phyloP scores from a whole-genome alignment of 2,329 filamentous ascomycete genomes.

The Metarhizium anisopliae region DNA sequence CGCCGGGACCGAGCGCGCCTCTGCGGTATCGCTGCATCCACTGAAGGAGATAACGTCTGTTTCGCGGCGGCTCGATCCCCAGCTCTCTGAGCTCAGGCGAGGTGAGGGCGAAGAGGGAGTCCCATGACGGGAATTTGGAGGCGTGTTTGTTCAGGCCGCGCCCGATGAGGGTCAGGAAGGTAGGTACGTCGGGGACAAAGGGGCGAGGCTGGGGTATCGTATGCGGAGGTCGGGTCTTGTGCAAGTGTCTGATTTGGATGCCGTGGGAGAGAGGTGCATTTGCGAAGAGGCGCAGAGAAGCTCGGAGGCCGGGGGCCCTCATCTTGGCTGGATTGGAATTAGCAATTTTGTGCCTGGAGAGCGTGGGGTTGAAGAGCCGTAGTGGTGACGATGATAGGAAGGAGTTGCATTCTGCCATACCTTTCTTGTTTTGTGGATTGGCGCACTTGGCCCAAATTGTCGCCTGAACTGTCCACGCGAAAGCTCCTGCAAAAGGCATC shows the following conservation, averaged over 20 bases:
- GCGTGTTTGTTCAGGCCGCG: constrained; percentile 75
- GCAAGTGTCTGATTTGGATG: constrained; percentile 33
- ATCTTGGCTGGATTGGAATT: constrained; percentile 13
- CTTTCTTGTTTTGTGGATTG: neutral
- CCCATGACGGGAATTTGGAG: constrained; percentile 84
- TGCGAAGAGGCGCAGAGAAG: constrained; percentile 22
- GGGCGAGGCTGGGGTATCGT: constrained; percentile 63
- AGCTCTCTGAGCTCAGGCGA: constrained; percentile 71
- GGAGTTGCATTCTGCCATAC: neutral
- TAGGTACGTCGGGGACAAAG: constrained; percentile 74
- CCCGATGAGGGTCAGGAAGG: constrained; percentile 86
- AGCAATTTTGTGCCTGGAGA: neutral
- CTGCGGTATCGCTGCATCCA: constrained; percentile 81
- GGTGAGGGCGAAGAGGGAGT: constrained; percentile 74
- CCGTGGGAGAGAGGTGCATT: constrained; percentile 21
- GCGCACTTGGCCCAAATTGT: neutral
- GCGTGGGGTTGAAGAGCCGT: too few relatives aligned
- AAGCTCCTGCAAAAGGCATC: neutral
- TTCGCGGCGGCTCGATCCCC: constrained; percentile 77
- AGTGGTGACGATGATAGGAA: neutral
- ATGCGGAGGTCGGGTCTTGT: constrained; percentile 29
- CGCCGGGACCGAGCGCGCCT: constrained; percentile 71
- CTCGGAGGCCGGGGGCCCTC: constrained; percentile 22
- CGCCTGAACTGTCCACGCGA: constrained; percentile 10
- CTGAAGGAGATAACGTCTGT: constrained; percentile 72